phyloP scores from a whole-genome alignment of 805 yeast species.

The Kuraishia floccosa region DNA sequence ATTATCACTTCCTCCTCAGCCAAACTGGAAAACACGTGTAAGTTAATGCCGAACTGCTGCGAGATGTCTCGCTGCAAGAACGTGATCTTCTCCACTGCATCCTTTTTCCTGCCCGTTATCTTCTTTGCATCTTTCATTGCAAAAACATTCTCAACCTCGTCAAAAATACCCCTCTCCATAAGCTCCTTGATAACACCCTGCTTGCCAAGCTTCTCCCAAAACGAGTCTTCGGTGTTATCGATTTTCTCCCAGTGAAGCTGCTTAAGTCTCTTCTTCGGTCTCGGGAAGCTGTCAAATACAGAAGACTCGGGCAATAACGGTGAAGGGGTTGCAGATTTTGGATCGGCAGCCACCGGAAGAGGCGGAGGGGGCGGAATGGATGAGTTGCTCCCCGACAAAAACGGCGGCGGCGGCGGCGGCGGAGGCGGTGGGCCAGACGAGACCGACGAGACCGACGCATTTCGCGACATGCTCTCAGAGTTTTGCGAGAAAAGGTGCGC shows the following conservation, averaged over 20 bases:
- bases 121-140: conserved; percentile 68
- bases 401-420: conserved; percentile 18
- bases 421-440: conserved; percentile 14
- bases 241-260: conserved; percentile 97
- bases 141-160: conserved; percentile 77
- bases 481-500: no score
- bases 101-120: conserved; percentile 31
- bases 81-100: conserved; percentile 44
- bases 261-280: conserved; percentile 72
- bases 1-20: conserved; percentile 55
- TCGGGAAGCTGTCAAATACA: conserved; percentile 40
- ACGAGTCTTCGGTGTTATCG: conserved; percentile 73
- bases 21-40: conserved; percentile 61
- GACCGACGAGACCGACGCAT: conserved; percentile 10
- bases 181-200: conserved; percentile 50
- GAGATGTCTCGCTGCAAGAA: conserved; percentile 77
- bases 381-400: conserved; percentile 11
- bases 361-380: conserved; percentile 14
- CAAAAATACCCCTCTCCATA: conserved; percentile 65
- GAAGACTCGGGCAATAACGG: conserved; percentile 14
- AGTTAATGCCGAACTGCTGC: conserved; percentile 90
- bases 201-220: conserved; percentile 68
- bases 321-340: conserved; percentile 7
- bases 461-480: no score
- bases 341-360: conserved; percentile 1